Percentiles rank a stretch among this genome's conserved stretches.
Evolutionary conservation across 305 asterid genomes (phyloP).

Genomic region (Fraxinus nigra): DNA sequence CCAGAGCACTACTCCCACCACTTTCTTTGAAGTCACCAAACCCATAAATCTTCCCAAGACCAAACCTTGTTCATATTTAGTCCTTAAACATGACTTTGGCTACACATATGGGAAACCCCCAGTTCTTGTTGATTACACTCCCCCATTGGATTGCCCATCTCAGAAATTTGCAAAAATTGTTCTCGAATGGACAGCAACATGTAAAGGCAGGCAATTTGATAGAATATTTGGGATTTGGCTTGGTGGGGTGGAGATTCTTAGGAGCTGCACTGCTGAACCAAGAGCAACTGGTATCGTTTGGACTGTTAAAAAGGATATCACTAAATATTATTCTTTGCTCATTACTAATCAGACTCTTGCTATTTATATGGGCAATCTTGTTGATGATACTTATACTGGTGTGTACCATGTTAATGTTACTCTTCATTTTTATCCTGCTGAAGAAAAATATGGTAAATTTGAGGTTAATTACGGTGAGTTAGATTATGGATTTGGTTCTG

Average conservation of each 20-base stretch:
- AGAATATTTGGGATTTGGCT: conserved; percentile 89
- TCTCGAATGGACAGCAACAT: conserved; percentile 71
- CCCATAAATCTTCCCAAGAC: conserved; percentile 64
- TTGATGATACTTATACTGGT: conserved; percentile 77
- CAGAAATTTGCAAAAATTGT: conserved; percentile 52
- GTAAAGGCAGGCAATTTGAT: conserved; percentile 84
- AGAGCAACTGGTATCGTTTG: conserved; percentile 60
- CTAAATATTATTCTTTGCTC: conserved; percentile 72
- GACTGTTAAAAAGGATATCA: conserved; percentile 75
- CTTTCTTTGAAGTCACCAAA: conserved; percentile 74
- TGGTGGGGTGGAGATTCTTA: conserved; percentile 81
- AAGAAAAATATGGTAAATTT: conserved; percentile 5
- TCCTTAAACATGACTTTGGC: conserved; percentile 74
- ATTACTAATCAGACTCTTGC: conserved; percentile 54
- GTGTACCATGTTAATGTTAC: conserved; percentile 67
- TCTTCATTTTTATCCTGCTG: conserved; percentile 68
- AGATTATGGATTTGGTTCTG: conserved; percentile 29
- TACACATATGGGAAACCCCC: conserved; percentile 68
- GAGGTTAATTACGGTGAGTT: conserved; percentile 11
- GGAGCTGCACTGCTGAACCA: conserved; percentile 94
- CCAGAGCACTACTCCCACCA: conserved; percentile 38
- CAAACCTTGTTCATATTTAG: conserved; percentile 52
- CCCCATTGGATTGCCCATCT: conserved; percentile 57
- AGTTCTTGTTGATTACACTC: conserved; percentile 54
- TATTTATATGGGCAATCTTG: conserved; percentile 64